Percentiles rank a stretch among this genome's conserved stretches.
Conservation (phyloP, 179 eudicot genomes). For the Corrigiola litoralis region DNA sequence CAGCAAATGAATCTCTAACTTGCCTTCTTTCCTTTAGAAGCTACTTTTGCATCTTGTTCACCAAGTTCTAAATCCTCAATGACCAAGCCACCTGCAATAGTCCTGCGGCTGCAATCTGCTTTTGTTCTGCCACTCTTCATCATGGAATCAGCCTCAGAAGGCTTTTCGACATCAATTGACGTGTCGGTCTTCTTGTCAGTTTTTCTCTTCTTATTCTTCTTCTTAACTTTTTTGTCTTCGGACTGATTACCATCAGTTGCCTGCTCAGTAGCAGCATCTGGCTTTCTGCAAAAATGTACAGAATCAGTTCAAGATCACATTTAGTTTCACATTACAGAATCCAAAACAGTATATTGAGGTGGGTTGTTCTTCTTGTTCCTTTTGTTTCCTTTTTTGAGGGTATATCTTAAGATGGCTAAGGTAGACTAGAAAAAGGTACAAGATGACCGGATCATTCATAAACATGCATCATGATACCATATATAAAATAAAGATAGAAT, state of each 20-base stretch:
- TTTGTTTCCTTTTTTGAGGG: too few species aligned
- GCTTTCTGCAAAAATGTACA: conserved; percentile 8
- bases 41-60: conserved; percentile 57
- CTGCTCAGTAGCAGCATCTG: not conserved
- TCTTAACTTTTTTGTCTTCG: conserved; percentile 23
- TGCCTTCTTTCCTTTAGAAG: conserved; percentile 66
- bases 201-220: conserved; percentile 47
- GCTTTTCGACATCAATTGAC: conserved; percentile 5
- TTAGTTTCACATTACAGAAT: not conserved
- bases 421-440: too few species aligned
- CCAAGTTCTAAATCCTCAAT: conserved; percentile 60
- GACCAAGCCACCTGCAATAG: conserved; percentile 53
- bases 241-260: conserved; percentile 13
- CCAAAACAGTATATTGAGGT: not conserved
- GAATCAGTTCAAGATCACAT: not conserved
- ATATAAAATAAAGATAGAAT: too few species aligned
- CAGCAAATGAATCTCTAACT: conserved; percentile 1
- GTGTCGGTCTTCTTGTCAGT: conserved; percentile 16
- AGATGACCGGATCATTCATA: too few species aligned
- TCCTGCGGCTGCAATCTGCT: conserved; percentile 21
- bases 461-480: too few species aligned
- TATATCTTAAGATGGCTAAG: too few species aligned
- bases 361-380: too few species aligned
- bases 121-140: conserved; percentile 19
- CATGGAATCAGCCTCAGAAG: conserved; percentile 11